A percentile compares a stretch with the other conserved stretches of the same genome.
Conservation (phyloP, 2,329 filamentous ascomycete genomes). For the Aspergillus sp. region DNA sequence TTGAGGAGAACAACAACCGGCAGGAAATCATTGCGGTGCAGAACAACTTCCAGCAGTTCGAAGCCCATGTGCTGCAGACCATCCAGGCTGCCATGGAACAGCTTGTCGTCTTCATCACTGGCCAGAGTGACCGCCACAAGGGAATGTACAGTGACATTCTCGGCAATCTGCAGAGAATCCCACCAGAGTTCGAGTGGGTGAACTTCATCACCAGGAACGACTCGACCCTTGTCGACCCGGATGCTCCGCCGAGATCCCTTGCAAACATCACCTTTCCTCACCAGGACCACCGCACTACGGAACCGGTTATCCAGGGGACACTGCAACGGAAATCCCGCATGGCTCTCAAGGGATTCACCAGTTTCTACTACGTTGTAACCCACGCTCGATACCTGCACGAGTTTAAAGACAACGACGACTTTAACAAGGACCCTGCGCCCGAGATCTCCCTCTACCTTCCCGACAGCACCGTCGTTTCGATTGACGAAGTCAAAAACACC, state of each 20-base stretch:
- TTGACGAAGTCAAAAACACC: slow-evolving; percentile 80
- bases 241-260: slow-evolving; percentile 70
- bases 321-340: slow-evolving; percentile 90
- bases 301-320: slow-evolving; percentile 80
- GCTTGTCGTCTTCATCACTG: slow-evolving; percentile 77
- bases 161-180: slow-evolving; percentile 71
- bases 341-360: slow-evolving; percentile 73
- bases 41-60: slow-evolving; percentile 82
- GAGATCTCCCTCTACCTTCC: slow-evolving; percentile 91
- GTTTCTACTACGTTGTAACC: slow-evolving; percentile 87
- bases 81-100: slow-evolving; percentile 79
- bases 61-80: slow-evolving; percentile 78
- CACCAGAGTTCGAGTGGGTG: slow-evolving; percentile 87
- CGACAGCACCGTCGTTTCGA: slow-evolving; percentile 75
- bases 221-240: slow-evolving; percentile 74
- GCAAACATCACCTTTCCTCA: slow-evolving; percentile 81
- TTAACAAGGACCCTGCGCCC: slow-evolving; percentile 59
- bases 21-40: slow-evolving; percentile 92
- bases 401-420: slow-evolving; percentile 87
- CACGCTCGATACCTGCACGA: slow-evolving; percentile 88
- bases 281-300: slow-evolving; percentile 76
- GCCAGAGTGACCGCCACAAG: slow-evolving; percentile 78
- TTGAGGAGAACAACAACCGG: slow-evolving; percentile 93
- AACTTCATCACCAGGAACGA: slow-evolving; percentile 73
- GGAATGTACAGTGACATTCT: slow-evolving; percentile 83